A percentile compares a stretch with the other conserved stretches of the same genome.
Evolutionary conservation across 495 filamentous ascomycete species (phyloP).

Genomic region (Xylaria grammica): DNA sequence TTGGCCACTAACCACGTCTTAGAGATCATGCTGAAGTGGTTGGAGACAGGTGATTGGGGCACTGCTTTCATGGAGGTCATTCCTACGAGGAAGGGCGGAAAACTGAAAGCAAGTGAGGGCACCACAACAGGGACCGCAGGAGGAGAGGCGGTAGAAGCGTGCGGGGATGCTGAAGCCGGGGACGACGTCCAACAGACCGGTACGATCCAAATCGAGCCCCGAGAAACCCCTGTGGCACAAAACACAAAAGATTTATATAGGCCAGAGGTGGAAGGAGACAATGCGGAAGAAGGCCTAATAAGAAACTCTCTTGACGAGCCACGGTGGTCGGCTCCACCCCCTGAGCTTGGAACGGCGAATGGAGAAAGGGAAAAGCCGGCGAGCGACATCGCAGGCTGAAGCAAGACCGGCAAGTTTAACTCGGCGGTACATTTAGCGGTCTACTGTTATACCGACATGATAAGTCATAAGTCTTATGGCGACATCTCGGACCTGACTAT

Average conservation of each 20-base stretch:
- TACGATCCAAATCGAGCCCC: neutral
- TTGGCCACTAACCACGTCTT: constrained; percentile 92
- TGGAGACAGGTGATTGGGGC: constrained; percentile 88
- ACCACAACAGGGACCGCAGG: constrained; percentile 32
- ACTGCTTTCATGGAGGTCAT: constrained; percentile 85
- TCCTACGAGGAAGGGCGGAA: constrained; percentile 81
- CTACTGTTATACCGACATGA: neutral
- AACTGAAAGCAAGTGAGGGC: constrained; percentile 45
- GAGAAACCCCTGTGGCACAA: neutral
- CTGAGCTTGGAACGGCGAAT: neutral
- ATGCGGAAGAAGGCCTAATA: constrained; percentile 35
- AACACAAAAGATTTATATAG: neutral
- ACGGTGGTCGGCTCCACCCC: constrained; percentile 24
- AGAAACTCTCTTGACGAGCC: constrained; percentile 28
- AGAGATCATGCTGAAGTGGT: constrained; percentile 94
- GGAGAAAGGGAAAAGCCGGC: neutral
- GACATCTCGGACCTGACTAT: too few relatives aligned
- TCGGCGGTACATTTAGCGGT: neutral
- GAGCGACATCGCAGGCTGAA: neutral
- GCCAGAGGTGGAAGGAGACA: constrained; percentile 36
- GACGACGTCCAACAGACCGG: constrained; percentile 2
- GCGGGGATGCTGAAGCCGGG: constrained; percentile 1
- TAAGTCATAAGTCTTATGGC: too few relatives aligned
- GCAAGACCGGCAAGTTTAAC: neutral
- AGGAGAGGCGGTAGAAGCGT: constrained; percentile 24